Conservation (phyloP, 1,284 basidiomycete species). For the Apiotrichum domesticum region DNA sequence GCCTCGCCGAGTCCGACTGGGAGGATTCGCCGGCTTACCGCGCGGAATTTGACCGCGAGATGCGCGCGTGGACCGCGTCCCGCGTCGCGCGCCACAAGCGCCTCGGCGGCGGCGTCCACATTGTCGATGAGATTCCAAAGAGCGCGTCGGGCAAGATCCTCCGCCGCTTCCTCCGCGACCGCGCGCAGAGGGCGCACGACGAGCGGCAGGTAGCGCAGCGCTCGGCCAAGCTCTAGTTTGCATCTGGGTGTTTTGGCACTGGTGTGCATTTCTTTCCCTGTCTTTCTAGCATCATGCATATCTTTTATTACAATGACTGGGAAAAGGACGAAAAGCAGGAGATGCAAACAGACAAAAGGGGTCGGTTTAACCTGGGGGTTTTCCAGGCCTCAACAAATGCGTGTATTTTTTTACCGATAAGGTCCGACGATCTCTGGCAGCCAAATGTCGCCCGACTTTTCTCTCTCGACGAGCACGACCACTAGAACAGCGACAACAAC, state of each 20-base stretch:
- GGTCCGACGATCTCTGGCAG: no score
- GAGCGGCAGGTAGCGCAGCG: background rate
- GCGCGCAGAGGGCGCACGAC: constrained; percentile 17
- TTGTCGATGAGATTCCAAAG: constrained; percentile 50
- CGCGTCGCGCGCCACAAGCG: constrained; percentile 52
- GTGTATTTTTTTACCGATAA: no score
- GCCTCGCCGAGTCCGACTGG: background rate
- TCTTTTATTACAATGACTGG: no score
- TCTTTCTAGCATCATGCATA: no score
- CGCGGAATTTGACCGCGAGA: constrained; percentile 49
- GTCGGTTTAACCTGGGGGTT: no score
- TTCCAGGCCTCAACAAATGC: no score
- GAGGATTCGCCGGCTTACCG: background rate
- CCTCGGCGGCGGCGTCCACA: constrained; percentile 48
- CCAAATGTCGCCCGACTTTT: background rate
- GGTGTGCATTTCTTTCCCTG: no score
- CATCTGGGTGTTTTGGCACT: background rate
- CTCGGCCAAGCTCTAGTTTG: constrained; percentile 1
- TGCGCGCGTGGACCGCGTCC: constrained; percentile 59
- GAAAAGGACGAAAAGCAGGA: no score
- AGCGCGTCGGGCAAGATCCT: constrained; percentile 38
- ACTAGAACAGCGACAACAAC: no score
- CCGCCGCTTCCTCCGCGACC: constrained; percentile 32
- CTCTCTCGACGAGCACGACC: no score
- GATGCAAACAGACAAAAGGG: no score